phyloP scores from a whole-genome alignment of 495 filamentous ascomycete species.

The Aspergillus leporis region DNA sequence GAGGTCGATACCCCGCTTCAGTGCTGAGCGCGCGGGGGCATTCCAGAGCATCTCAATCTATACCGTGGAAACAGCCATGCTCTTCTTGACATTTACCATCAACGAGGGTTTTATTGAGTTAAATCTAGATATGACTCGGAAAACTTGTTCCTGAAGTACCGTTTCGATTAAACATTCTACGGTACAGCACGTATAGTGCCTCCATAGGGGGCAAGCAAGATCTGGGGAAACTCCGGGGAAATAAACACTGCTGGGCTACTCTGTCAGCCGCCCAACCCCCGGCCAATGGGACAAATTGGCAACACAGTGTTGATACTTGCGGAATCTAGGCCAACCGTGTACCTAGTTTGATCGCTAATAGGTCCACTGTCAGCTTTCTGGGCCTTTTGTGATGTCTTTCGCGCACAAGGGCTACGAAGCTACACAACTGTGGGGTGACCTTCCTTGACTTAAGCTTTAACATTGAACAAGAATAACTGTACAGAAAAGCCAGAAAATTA shows the following conservation, averaged over 20 bases:
- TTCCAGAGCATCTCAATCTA: not conserved
- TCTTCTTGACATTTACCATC: not conserved
- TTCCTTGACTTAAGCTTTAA: not conserved
- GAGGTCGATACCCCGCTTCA: conserved; percentile 1
- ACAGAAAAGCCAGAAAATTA: not conserved
- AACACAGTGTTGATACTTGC: too few species aligned
- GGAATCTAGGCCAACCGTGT: too few species aligned
- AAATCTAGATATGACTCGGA: not conserved
- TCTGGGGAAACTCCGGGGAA: conserved; percentile 3
- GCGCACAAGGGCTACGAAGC: not conserved
- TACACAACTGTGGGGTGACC: not conserved
- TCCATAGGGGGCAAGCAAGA: not conserved
- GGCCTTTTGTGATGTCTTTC: not conserved
- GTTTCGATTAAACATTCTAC: not conserved
- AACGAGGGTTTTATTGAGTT: not conserved
- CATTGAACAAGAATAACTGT: not conserved
- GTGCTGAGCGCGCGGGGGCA: not conserved
- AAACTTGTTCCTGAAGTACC: not conserved
- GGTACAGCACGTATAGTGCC: not conserved
- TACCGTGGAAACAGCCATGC: not conserved
- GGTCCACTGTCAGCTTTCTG: not conserved
- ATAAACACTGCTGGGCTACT: not conserved
- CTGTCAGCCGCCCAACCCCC: not conserved
- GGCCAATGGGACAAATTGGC: not conserved
- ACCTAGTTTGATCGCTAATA: not conserved